Percentiles rank a stretch among this genome's conserved stretches.
These are phyloP conservation scores for Staphylotrichum tortipilum DNA, from an alignment of 495 filamentous ascomycete species.

Conservation along the genomic window DNA sequence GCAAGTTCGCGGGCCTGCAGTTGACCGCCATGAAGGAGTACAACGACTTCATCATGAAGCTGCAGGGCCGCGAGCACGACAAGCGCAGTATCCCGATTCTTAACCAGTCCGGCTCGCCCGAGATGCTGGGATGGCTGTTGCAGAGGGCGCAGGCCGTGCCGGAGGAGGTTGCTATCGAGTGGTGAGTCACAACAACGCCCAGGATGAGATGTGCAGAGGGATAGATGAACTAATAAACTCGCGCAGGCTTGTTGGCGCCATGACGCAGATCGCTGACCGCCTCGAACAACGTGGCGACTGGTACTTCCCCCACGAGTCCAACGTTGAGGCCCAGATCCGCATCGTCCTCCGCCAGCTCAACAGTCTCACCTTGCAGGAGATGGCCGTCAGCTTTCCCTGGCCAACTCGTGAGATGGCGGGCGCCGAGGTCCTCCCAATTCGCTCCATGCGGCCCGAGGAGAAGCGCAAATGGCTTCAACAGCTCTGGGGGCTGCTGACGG, in stretches of 20 bases:
- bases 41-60: conserved; percentile 31
- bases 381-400: conserved; percentile 31
- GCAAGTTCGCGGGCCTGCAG: conserved; percentile 22
- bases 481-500: conserved; percentile 19
- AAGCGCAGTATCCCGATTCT: conserved; percentile 33
- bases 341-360: conserved; percentile 29
- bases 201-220: too few relatives aligned
- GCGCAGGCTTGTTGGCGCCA: conserved; percentile 24
- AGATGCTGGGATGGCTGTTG: conserved; percentile 28
- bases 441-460: conserved; percentile 27
- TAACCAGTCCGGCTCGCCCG: conserved; percentile 28
- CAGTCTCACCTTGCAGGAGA: conserved; percentile 22
- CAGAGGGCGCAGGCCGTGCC: conserved; percentile 22
- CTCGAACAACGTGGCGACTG: conserved; percentile 25
- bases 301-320: conserved; percentile 22
- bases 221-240: not conserved
- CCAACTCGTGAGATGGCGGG: conserved; percentile 30
- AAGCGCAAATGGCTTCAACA: conserved; percentile 27
- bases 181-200: conserved; percentile 5
- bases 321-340: conserved; percentile 29
- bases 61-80: conserved; percentile 29
- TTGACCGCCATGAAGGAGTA: conserved; percentile 27
- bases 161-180: conserved; percentile 27
- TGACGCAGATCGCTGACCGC: conserved; percentile 26
- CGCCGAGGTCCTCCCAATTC: conserved; percentile 27